Percentiles rank a stretch among this genome's conserved stretches.
Evolutionary conservation across 495 filamentous ascomycete genomes (phyloP).

Genomic region (Hypoxylon intermedium): DNA sequence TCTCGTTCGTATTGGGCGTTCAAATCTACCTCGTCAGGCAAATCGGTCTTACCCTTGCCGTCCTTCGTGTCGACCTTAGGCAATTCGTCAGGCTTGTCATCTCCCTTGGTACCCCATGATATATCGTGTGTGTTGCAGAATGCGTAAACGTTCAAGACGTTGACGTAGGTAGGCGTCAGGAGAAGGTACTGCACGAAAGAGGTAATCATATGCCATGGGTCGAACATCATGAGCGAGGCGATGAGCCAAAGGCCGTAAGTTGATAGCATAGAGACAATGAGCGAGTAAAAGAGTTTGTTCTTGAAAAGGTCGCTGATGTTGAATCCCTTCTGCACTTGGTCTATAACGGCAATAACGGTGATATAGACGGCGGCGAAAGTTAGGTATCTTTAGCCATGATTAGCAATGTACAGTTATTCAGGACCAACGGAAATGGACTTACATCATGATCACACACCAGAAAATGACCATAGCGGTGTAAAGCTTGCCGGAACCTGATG

Average conservation of each 20-base stretch:
- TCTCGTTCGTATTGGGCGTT: slow-evolving; percentile 95
- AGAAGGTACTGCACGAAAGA: slow-evolving; percentile 95
- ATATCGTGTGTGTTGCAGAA: slow-evolving; percentile 99
- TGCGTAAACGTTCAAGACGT: slow-evolving; percentile 95
- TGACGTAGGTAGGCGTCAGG: slow-evolving; percentile 93
- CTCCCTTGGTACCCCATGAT: slow-evolving; percentile 96
- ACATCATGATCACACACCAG: slow-evolving; percentile 94
- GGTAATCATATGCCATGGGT: slow-evolving; percentile 99
- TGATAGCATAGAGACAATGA: slow-evolving; percentile 88
- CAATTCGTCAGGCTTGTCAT: slow-evolving; percentile 86
- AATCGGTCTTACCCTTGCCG: slow-evolving; percentile 91
- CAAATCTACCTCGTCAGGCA: slow-evolving; percentile 80
- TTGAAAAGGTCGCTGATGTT: slow-evolving; percentile 74
- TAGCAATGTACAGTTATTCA: slow-evolving; percentile 12
- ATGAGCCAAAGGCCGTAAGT: slow-evolving; percentile 96
- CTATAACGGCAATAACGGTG: slow-evolving; percentile 82
- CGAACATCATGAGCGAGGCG: slow-evolving; percentile 92
- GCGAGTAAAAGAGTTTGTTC: slow-evolving; percentile 88
- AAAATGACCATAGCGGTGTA: slow-evolving; percentile 98
- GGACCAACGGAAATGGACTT: slow-evolving; percentile 43
- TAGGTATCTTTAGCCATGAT: slow-evolving; percentile 67
- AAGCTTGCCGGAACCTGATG: slow-evolving; percentile 88
- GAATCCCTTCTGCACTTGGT: slow-evolving; percentile 69
- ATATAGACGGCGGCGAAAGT: slow-evolving; percentile 96
- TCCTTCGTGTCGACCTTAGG: slow-evolving; percentile 83